Evolutionary conservation across 768 basidiomycete species (phyloP).

Genomic region (Udeniomyces megalosporus): DNA sequence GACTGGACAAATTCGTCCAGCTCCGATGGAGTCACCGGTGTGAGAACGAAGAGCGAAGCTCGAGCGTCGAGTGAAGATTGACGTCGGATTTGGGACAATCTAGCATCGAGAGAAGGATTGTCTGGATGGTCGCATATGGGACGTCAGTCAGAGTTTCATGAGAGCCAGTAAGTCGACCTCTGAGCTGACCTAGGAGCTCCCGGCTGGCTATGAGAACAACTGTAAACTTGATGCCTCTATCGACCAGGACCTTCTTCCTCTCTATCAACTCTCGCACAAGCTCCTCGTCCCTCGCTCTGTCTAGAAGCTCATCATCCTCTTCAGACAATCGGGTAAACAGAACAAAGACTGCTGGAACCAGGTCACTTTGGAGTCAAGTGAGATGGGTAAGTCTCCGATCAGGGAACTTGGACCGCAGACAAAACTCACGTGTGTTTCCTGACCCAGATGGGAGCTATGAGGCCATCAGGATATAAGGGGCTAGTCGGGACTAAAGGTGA

Average conservation of each 20-base stretch:
- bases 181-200: conserved; percentile 66
- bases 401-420: no score
- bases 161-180: background rate
- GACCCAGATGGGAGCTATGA: conserved; percentile 96
- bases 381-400: no score
- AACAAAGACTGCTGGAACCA: conserved; percentile 84
- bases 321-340: conserved; percentile 76
- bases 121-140: conserved; percentile 36
- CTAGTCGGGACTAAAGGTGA: conserved; percentile 78
- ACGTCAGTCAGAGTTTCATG: background rate
- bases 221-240: conserved; percentile 82
- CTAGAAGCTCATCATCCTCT: conserved; percentile 39
- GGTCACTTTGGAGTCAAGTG: conserved; percentile 35
- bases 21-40: conserved; percentile 73
- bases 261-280: conserved; percentile 63
- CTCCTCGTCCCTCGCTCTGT: conserved; percentile 54
- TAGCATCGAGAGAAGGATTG: conserved; percentile 61
- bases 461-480: conserved; percentile 81
- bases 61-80: conserved; percentile 79
- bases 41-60: conserved; percentile 84
- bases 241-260: conserved; percentile 60
- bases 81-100: conserved; percentile 71
- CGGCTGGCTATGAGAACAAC: conserved; percentile 84
- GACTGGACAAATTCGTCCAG: conserved; percentile 76
- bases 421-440: conserved; percentile 62